phyloP scores from a whole-genome alignment of 805 yeast genomes.

The Zygosaccharomyces siamensis region DNA sequence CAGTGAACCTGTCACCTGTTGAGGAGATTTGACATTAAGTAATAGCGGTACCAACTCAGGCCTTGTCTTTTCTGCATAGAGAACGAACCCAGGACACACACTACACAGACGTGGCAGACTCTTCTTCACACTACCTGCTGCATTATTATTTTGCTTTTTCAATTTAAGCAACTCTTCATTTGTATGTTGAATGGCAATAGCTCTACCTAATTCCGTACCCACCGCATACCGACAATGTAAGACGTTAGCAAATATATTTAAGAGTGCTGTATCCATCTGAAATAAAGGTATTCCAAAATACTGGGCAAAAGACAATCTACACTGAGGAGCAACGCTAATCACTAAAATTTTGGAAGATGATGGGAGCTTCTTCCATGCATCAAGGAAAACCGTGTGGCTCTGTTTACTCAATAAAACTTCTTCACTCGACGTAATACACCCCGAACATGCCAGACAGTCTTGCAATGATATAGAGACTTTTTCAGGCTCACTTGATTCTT shows the following conservation, averaged over 20 bases:
- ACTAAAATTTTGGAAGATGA: conserved; percentile 41
- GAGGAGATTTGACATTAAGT: conserved; percentile 80
- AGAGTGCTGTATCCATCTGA: conserved; percentile 56
- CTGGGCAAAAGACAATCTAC: conserved; percentile 74
- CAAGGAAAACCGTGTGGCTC: conserved; percentile 72
- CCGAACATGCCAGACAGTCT: conserved; percentile 95
- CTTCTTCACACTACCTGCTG: not conserved
- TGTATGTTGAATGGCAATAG: conserved; percentile 52
- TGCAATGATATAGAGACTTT: conserved; percentile 85
- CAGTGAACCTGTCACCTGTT: conserved; percentile 82
- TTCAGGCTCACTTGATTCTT: conserved; percentile 51
- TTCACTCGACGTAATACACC: conserved; percentile 97
- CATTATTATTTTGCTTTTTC: conserved; percentile 5
- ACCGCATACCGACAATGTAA: conserved; percentile 72
- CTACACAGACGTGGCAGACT: conserved; percentile 56
- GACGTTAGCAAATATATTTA: conserved; percentile 46
- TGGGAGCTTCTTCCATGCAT: conserved; percentile 42
- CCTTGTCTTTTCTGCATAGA: conserved; percentile 94
- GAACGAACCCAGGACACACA: conserved; percentile 93
- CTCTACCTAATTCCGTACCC: conserved; percentile 80
- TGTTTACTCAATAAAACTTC: conserved; percentile 88
- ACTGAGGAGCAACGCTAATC: conserved; percentile 79
- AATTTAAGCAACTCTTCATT: conserved; percentile 36
- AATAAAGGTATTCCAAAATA: conserved; percentile 51
- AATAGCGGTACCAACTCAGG: conserved; percentile 71